A percentile compares a stretch with the other conserved stretches of the same genome.
Conservation (phyloP, 1,139 yeast genomes). For the Petasospora fabianii region DNA sequence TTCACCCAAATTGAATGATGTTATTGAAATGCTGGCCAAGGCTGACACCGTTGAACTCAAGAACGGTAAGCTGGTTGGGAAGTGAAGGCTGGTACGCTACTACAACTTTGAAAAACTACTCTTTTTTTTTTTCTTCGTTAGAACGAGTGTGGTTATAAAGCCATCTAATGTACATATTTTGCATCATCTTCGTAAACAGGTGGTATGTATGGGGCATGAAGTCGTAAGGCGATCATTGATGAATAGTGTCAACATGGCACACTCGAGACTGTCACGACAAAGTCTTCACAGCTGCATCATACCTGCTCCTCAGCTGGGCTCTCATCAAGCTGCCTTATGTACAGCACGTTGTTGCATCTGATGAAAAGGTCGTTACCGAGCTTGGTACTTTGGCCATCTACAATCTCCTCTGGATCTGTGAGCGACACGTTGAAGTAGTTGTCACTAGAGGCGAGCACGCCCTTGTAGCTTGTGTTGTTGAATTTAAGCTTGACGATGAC, state of each 20-base stretch:
- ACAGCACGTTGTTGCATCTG: slow-evolving; percentile 76
- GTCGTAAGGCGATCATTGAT: too few relatives aligned
- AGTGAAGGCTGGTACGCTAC: background rate
- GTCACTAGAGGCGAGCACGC: slow-evolving; percentile 77
- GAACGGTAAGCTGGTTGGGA: slow-evolving; percentile 3
- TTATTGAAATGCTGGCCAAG: slow-evolving; percentile 37
- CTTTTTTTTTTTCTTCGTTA: too few relatives aligned
- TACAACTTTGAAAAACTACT: background rate
- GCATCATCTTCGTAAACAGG: too few relatives aligned
- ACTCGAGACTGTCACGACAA: too few relatives aligned
- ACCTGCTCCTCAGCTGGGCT: too few relatives aligned
- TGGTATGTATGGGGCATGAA: too few relatives aligned
- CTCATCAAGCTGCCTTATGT: slow-evolving; percentile 35
- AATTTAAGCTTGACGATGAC: slow-evolving; percentile 90
- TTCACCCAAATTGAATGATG: slow-evolving; percentile 36
- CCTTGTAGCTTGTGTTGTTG: slow-evolving; percentile 88
- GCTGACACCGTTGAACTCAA: background rate
- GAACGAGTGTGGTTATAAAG: too few relatives aligned
- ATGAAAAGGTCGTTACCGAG: slow-evolving; percentile 78
- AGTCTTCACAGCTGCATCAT: too few relatives aligned
- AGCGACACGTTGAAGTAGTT: slow-evolving; percentile 90
- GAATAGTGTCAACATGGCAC: too few relatives aligned
- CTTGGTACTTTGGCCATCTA: slow-evolving; percentile 52
- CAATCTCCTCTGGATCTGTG: slow-evolving; percentile 62
- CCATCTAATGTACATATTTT: too few relatives aligned